These are phyloP conservation scores for Debaryomycetaceae sp. DNA, from an alignment of 1,139 yeast species.

Conservation along the genomic window DNA sequence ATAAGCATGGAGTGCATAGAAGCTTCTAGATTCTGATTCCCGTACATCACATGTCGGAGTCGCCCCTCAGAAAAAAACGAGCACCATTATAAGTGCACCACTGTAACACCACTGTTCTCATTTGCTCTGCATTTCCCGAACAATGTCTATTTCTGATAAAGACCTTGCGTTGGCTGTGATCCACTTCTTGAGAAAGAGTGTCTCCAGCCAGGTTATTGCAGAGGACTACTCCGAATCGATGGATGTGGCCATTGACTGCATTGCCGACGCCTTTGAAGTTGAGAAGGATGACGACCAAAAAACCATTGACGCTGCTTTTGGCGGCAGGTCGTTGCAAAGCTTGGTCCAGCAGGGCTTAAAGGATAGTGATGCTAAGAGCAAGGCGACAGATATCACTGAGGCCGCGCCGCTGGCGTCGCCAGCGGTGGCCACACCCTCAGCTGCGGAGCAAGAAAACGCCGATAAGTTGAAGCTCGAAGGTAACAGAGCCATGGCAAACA, in stretches of 20 bases:
- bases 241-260: conserved; percentile 91
- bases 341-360: conserved; percentile 28
- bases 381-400: conserved; percentile 15
- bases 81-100: no score
- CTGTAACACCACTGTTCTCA: background rate
- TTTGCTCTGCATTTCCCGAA: conserved; percentile 1
- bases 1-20: conserved; percentile 9
- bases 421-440: conserved; percentile 40
- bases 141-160: conserved; percentile 42
- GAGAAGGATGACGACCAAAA: conserved; percentile 42
- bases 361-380: conserved; percentile 12
- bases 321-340: conserved; percentile 47
- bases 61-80: no score
- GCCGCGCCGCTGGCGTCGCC: conserved; percentile 34
- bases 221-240: conserved; percentile 87
- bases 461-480: conserved; percentile 86
- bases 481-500: conserved; percentile 83
- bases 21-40: conserved; percentile 5
- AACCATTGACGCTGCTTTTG: conserved; percentile 32
- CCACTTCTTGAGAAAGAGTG: conserved; percentile 60
- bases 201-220: conserved; percentile 58
- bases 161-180: conserved; percentile 76
- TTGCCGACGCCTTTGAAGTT: conserved; percentile 81
- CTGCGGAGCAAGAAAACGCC: conserved; percentile 64
- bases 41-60: background rate